Percentiles rank a stretch among this genome's conserved stretches.
Conservation (phyloP, 805 yeast species). For the Blastobotrys terrestris region DNA sequence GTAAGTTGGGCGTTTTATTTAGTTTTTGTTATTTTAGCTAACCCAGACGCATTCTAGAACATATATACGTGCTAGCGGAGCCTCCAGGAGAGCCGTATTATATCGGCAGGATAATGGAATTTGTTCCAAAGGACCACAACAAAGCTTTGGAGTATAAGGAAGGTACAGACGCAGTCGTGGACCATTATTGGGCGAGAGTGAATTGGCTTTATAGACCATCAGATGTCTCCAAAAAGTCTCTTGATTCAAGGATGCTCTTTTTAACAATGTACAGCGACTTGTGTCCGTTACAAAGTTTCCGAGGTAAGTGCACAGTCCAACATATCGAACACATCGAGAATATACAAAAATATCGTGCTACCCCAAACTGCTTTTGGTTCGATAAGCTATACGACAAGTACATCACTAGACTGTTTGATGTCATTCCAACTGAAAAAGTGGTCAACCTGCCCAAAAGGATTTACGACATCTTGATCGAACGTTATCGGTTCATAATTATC, state of each 20-base stretch:
- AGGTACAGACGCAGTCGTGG: slow-evolving; percentile 38
- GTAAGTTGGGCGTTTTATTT: slow-evolving; percentile 17
- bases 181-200: slow-evolving; percentile 54
- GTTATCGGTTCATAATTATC: slow-evolving; percentile 68
- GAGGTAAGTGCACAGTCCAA: slow-evolving; percentile 70
- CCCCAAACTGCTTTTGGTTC: slow-evolving; percentile 74
- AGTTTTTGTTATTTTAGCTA: background rate
- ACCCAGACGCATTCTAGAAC: slow-evolving; percentile 46
- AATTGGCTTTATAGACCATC: slow-evolving; percentile 91
- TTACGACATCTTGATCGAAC: slow-evolving; percentile 53
- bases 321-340: slow-evolving; percentile 63
- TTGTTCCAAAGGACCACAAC: slow-evolving; percentile 38
- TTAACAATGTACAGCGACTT: slow-evolving; percentile 83
- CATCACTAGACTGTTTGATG: slow-evolving; percentile 75
- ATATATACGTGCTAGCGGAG: slow-evolving; percentile 77
- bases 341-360: slow-evolving; percentile 46
- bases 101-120: slow-evolving; percentile 77
- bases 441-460: slow-evolving; percentile 53
- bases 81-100: slow-evolving; percentile 95
- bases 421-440: slow-evolving; percentile 56
- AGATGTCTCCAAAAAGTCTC: slow-evolving; percentile 62
- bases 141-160: background rate
- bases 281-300: slow-evolving; percentile 66
- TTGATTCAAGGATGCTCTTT: slow-evolving; percentile 69
- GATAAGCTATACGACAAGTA: slow-evolving; percentile 81